phyloP scores from a whole-genome alignment of 1,284 basidiomycete species.

The Entoloma clypeatum region DNA sequence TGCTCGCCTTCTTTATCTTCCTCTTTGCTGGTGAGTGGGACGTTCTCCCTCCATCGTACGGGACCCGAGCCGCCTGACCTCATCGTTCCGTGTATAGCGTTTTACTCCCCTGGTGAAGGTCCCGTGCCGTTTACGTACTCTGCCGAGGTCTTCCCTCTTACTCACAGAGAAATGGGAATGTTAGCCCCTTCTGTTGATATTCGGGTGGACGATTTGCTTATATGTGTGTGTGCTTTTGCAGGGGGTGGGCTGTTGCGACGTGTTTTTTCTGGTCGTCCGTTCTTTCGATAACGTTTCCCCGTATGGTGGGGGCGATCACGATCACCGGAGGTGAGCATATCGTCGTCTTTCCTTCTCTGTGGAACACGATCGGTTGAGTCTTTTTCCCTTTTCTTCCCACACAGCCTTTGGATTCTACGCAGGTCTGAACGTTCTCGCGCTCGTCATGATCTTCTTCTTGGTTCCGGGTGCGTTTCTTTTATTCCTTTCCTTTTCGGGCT shows the following conservation, averaged over 20 bases:
- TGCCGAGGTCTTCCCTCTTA: slow-evolving; percentile 62
- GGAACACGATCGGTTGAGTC: not conserved
- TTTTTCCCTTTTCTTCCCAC: slow-evolving; percentile 9
- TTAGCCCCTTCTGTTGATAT: too few relatives aligned
- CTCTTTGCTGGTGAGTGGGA: slow-evolving; percentile 42
- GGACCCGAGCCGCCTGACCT: too few relatives aligned
- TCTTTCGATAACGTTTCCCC: slow-evolving; percentile 58
- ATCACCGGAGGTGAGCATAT: slow-evolving; percentile 36
- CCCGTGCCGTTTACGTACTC: slow-evolving; percentile 69
- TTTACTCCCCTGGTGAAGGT: slow-evolving; percentile 65
- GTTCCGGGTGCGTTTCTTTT: slow-evolving; percentile 41
- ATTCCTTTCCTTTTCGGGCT: not conserved
- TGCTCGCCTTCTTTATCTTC: slow-evolving; percentile 56
- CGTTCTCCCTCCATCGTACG: too few relatives aligned
- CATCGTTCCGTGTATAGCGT: slow-evolving; percentile 29
- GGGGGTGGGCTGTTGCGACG: slow-evolving; percentile 52
- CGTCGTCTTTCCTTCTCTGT: not conserved
- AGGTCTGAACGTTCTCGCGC: slow-evolving; percentile 48
- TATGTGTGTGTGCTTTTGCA: slow-evolving; percentile 15
- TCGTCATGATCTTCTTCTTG: slow-evolving; percentile 53
- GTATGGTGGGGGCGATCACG: slow-evolving; percentile 46
- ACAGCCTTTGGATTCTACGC: slow-evolving; percentile 56
- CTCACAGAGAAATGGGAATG: slow-evolving; percentile 54
- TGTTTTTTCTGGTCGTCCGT: slow-evolving; percentile 52
- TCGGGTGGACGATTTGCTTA: too few relatives aligned